Conservation (phyloP, 805 yeast genomes). For the Lipomyces sp. region DNA sequence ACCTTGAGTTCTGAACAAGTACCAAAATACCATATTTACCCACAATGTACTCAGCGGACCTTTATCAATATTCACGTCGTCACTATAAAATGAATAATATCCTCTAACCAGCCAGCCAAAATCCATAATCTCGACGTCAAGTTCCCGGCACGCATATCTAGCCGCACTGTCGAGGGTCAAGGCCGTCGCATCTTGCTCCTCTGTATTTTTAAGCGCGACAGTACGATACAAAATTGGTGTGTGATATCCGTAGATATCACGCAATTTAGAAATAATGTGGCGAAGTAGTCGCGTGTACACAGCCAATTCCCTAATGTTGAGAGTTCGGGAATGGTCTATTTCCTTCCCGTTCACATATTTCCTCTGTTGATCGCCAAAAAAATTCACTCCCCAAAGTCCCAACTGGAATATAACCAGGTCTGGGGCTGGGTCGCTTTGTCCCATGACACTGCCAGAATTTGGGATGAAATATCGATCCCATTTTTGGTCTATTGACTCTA, state of each 20-base stretch:
- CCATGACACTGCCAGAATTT: background rate
- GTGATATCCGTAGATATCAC: constrained; percentile 13
- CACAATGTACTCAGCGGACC: constrained; percentile 16
- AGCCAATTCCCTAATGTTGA: background rate
- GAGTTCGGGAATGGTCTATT: background rate
- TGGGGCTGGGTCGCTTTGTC: background rate
- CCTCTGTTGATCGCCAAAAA: constrained; percentile 3
- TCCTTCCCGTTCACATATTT: background rate
- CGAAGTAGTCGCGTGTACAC: constrained; percentile 10
- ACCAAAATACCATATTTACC: constrained; percentile 17
- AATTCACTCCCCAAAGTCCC: constrained; percentile 33
- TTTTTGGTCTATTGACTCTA: constrained; percentile 27
- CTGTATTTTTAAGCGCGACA: background rate
- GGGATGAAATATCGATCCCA: constrained; percentile 15
- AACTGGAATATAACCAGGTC: constrained; percentile 31
- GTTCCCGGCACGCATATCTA: constrained; percentile 1
- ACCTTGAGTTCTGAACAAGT: constrained; percentile 15
- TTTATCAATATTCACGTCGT: constrained; percentile 2
- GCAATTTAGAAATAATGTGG: background rate
- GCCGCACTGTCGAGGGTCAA: constrained; percentile 15
- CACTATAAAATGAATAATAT: background rate
- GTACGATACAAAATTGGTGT: constrained; percentile 18
- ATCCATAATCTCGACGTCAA: constrained; percentile 10
- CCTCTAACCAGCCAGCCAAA: constrained; percentile 14
- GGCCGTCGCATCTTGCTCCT: background rate